Evolutionary conservation across 768 basidiomycete genomes (phyloP), one percentile per base, ranked within the genome.

Genomic region (Panaeolus papilionaceus): DNA sequence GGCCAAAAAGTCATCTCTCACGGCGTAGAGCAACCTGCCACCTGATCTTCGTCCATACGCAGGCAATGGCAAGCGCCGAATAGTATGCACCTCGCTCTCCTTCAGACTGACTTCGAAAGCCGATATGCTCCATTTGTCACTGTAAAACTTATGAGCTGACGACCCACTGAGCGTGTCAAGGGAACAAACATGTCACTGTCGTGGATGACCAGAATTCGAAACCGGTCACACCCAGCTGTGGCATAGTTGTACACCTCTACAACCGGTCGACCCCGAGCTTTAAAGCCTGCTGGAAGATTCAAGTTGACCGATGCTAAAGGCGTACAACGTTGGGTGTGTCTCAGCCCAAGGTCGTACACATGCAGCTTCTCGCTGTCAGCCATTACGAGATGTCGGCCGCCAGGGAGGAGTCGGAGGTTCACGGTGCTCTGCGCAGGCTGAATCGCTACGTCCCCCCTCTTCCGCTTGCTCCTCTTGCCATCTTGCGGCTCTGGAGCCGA

Each of bases 151-250:
- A 28, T 58, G 28, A 58, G 54, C 54, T 16, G 28, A 58, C 9
- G 6, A 33, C 12, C 16, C 28, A 37, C 26, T 14, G 33, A 58
- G 26, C 14, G 28, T 58, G n/a, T 10, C 16, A 37, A 28, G 14
- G 28, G 49, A 58, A 58, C 54, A 58, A 58, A 58, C 54, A 58
- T 58, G 54, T 28, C 54, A 37, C 33, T 58, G 54, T 58, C 54
- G 14, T 58, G 54, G 33, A 58, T 58, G 54, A 58, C 54, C 6
- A 58, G 54, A 33, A 58, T 58, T 58, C 54, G 54, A 58, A 58
- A 58, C 26, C 54, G 54, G 33, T 58, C 54, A 58, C 26, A 58
- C 26, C 33, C 54, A 4, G 54, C 54, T 14, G 54, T 58, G 12
- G 26, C 28, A 58, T 58, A 58, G 16, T 58, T 58, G 54, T 58